Conservation (phyloP, 1,284 basidiomycete species). For the Trichosporon faecale region DNA sequence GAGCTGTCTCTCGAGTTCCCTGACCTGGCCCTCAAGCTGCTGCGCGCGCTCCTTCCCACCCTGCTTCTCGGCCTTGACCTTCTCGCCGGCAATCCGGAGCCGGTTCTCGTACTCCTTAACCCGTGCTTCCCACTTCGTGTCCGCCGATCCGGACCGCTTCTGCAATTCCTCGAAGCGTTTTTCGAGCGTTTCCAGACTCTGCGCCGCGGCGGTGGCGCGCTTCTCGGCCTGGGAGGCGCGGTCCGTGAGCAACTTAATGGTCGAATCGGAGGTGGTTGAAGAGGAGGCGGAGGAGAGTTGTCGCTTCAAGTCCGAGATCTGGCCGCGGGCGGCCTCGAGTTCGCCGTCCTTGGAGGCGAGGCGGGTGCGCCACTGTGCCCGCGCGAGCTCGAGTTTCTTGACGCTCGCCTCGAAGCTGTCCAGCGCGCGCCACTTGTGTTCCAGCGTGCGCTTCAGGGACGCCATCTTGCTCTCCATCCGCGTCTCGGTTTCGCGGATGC, state of each 20-base stretch:
- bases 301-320: conserved; percentile 68
- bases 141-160: conserved; percentile 65
- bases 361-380: conserved; percentile 81
- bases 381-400: conserved; percentile 77
- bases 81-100: conserved; percentile 82
- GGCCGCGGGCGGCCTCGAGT: conserved; percentile 76
- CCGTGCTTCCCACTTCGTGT: conserved; percentile 85
- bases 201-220: conserved; percentile 61
- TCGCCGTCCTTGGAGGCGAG: conserved; percentile 80
- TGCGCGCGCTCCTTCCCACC: conserved; percentile 77
- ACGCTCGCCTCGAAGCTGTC: conserved; percentile 89
- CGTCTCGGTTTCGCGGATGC: conserved; percentile 73
- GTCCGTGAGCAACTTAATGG: conserved; percentile 57
- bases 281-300: conserved; percentile 11
- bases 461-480: conserved; percentile 44
- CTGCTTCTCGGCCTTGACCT: conserved; percentile 89
- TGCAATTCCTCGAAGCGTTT: conserved; percentile 69
- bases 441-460: conserved; percentile 82
- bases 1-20: conserved; percentile 49
- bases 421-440: conserved; percentile 82
- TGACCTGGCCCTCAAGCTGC: conserved; percentile 53
- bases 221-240: conserved; percentile 78
- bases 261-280: conserved; percentile 60
- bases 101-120: conserved; percentile 86
- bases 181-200: conserved; percentile 73